Evolutionary conservation across 805 yeast species (phyloP), one percentile per base, ranked within the genome.

Genomic region (Myxozyma vanderwaltii): DNA sequence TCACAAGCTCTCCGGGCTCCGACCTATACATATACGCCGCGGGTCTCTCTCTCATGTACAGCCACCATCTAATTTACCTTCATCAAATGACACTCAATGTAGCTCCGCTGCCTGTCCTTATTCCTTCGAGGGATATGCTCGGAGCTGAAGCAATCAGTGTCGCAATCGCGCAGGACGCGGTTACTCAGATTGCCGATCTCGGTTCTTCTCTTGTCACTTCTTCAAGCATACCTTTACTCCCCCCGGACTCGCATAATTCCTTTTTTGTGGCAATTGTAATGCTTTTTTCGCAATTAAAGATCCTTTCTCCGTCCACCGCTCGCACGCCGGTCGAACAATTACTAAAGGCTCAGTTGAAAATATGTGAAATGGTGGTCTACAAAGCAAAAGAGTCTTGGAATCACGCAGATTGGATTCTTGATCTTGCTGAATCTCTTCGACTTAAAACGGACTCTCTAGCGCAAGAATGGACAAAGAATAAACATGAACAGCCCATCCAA

Each of bases 381-480:
- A 40, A 50, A 31, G 44, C 63, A 5, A 62, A 63, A 39, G 64
- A 63, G 36, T 31, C 39, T 21, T 63, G 66, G 66, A 65, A 63
- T n/a, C 66, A 63, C 58, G 64, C 65, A 1, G 60, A 45, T 17
- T 63, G 63, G 59, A 51, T 61, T 10, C 40, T 61, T 6, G 61
- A 59, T 5, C 36, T 60, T 8, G 45, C 63, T 15, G 59, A 58
- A 27, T 48, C 51, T 6, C 27, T 60, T 23, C 40, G 54, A 3
- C 40, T 13, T 13, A 52, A 45, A 27, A 45, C 58, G 10, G 62
- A 53, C 21, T 43, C 54, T 2, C 26, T 46, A 26, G 50, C 50
- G 4, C 40, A 46, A 21, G n/a, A 21, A 26, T 5, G 27, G 24
- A 24, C 17, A 33, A 29, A n/a, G 19, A 23, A 31, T 4, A 17